These are phyloP conservation scores for Prunus campanulata DNA, from an alignment of 306 rosid species.

Conservation along the genomic window DNA sequence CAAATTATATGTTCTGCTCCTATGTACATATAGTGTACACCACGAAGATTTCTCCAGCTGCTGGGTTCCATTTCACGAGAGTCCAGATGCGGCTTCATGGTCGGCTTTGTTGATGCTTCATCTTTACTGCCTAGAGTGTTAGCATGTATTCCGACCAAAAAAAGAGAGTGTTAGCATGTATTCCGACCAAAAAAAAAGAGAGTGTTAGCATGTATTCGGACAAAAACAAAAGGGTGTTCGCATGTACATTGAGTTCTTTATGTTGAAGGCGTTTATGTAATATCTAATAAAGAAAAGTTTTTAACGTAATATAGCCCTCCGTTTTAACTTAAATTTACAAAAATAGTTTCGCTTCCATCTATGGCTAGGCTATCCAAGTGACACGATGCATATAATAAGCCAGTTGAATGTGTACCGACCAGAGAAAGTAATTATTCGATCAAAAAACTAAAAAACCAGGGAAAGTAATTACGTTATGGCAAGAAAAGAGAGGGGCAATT, in stretches of 20 bases:
- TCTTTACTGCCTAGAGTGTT: neutral
- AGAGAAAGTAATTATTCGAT: neutral
- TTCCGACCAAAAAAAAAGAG: too few relatives aligned
- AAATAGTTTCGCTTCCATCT: neutral
- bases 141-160: neutral
- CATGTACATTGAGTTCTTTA: neutral
- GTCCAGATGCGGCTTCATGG: slow-evolving; percentile 4
- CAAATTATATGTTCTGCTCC: neutral
- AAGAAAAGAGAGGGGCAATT: too few relatives aligned
- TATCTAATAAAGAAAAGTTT: neutral
- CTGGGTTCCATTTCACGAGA: slow-evolving; percentile 7
- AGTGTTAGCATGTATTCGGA: neutral
- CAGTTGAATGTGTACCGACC: neutral
- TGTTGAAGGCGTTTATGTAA: neutral
- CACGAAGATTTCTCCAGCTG: neutral
- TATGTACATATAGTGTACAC: slow-evolving; percentile 4
- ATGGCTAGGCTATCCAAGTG: too few relatives aligned
- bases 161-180: neutral
- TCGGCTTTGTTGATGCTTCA: neutral
- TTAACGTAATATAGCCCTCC: slow-evolving; percentile 1
- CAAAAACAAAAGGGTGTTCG: neutral
- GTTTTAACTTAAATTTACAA: neutral
- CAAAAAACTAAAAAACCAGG: too few relatives aligned
- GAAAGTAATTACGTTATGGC: too few relatives aligned
- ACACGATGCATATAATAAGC: too few relatives aligned